Evolutionary conservation across 2,329 filamentous ascomycete species (phyloP).

Genomic region (Colletotrichum musae): DNA sequence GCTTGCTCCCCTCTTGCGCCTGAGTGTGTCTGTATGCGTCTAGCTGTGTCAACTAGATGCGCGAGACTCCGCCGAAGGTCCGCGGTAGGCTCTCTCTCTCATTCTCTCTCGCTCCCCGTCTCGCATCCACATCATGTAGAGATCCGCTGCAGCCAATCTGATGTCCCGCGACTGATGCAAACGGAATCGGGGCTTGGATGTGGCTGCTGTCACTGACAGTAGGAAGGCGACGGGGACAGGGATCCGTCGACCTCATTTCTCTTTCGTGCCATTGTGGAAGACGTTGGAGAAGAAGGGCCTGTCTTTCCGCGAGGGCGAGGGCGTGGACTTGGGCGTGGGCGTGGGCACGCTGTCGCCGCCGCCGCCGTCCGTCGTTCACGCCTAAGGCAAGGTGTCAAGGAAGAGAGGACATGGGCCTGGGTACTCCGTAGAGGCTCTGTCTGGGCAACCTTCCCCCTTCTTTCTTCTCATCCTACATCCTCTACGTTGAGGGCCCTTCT

Average conservation of each 20-base stretch:
- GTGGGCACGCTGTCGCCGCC: not conserved
- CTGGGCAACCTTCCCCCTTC: slow-evolving; percentile 6
- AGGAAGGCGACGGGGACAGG: slow-evolving; percentile 7
- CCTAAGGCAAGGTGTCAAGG: slow-evolving; percentile 1
- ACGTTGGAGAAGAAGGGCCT: slow-evolving; percentile 4
- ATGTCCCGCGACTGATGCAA: slow-evolving; percentile 13
- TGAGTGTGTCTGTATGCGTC: slow-evolving; percentile 6
- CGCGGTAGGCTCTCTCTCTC: slow-evolving; percentile 10
- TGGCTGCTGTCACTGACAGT: slow-evolving; percentile 16
- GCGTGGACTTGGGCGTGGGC: no score
- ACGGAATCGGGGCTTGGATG: slow-evolving; percentile 33
- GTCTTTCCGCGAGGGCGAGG: no score
- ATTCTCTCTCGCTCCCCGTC: not conserved
- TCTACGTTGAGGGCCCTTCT: slow-evolving; percentile 1
- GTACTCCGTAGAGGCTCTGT: not conserved
- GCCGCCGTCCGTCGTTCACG: not conserved
- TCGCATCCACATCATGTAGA: slow-evolving; percentile 17
- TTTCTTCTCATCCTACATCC: not conserved
- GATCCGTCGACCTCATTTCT: slow-evolving; percentile 15
- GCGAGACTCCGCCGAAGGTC: not conserved
- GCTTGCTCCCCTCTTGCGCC: slow-evolving; percentile 5
- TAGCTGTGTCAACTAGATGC: slow-evolving; percentile 23
- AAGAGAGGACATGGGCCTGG: not conserved
- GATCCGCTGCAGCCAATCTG: slow-evolving; percentile 28
- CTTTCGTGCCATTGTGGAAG: not conserved